These are phyloP conservation scores for Cordyceps militaris DNA, from an alignment of 2,329 filamentous ascomycete species.

Conservation along the genomic window DNA sequence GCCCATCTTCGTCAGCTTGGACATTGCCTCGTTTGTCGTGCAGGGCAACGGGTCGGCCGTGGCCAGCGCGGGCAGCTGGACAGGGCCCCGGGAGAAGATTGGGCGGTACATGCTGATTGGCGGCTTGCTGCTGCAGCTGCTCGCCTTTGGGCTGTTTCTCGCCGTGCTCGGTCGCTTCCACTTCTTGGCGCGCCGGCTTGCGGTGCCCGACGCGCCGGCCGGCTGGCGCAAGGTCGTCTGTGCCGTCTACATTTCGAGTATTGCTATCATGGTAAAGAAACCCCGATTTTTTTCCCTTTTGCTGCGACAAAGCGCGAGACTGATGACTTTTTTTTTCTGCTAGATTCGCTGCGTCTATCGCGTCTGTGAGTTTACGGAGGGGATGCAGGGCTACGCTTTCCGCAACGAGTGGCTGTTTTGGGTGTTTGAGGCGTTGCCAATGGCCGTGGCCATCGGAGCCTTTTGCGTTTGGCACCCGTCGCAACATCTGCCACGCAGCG, in stretches of 20 bases:
- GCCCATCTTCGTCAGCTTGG: slow-evolving; percentile 37
- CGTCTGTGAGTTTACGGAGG: slow-evolving; percentile 45
- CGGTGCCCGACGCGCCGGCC: slow-evolving; percentile 21
- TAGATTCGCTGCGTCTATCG: slow-evolving; percentile 45
- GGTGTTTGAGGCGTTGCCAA: slow-evolving; percentile 43
- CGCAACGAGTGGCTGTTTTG: slow-evolving; percentile 47
- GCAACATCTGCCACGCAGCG: slow-evolving; percentile 26
- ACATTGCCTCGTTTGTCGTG: slow-evolving; percentile 38
- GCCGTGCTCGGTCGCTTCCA: slow-evolving; percentile 34
- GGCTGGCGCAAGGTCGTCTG: slow-evolving; percentile 33
- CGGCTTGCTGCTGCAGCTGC: slow-evolving; percentile 34
- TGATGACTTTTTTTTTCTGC: too few relatives aligned
- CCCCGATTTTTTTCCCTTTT: too few relatives aligned
- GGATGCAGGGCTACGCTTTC: slow-evolving; percentile 43
- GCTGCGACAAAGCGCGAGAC: not conserved
- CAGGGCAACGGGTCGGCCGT: slow-evolving; percentile 39
- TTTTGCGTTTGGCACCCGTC: slow-evolving; percentile 44
- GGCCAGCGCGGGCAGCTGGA: slow-evolving; percentile 36
- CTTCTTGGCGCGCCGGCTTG: slow-evolving; percentile 20
- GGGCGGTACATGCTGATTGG: slow-evolving; percentile 36
- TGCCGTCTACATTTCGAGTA: slow-evolving; percentile 38
- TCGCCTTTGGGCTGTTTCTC: slow-evolving; percentile 34
- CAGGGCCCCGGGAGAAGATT: slow-evolving; percentile 29
- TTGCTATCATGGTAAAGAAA: slow-evolving; percentile 34
- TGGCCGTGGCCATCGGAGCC: slow-evolving; percentile 38